Conservation (phyloP, 495 filamentous ascomycete genomes). For the Lasiosphaeriaceae sp. region DNA sequence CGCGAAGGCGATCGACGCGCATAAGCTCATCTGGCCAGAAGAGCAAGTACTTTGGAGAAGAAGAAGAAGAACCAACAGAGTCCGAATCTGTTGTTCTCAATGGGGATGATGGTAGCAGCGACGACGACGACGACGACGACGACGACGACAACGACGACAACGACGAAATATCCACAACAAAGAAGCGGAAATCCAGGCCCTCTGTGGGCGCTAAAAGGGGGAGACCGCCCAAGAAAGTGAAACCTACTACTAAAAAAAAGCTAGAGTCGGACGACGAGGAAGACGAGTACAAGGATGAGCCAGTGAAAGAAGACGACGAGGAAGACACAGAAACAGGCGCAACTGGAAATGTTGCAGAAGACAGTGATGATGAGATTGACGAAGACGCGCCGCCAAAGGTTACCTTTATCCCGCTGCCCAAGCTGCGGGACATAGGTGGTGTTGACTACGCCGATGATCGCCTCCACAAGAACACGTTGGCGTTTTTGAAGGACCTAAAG, state of each 20-base stretch:
- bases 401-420: constrained; percentile 63
- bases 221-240: neutral
- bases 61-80: too few relatives aligned
- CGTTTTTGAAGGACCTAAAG: constrained; percentile 51
- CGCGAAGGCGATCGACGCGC: constrained; percentile 35
- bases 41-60: constrained; percentile 37
- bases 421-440: constrained; percentile 62
- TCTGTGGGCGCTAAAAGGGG: neutral
- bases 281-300: constrained; percentile 22
- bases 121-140: too few relatives aligned
- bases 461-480: constrained; percentile 77
- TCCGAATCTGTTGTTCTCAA: neutral
- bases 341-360: constrained; percentile 15
- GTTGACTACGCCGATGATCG: constrained; percentile 63
- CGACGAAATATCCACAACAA: neutral
- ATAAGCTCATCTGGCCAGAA: constrained; percentile 30
- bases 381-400: constrained; percentile 32
- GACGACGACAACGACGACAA: too few relatives aligned
- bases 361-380: constrained; percentile 34
- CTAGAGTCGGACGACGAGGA: constrained; percentile 12
- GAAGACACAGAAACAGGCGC: constrained; percentile 22
- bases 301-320: constrained; percentile 16
- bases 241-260: neutral
- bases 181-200: neutral
- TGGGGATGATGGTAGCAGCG: neutral